These are phyloP conservation scores for Toxicodendron radicans DNA, from an alignment of 345 rosid genomes.

Conservation along the genomic window DNA sequence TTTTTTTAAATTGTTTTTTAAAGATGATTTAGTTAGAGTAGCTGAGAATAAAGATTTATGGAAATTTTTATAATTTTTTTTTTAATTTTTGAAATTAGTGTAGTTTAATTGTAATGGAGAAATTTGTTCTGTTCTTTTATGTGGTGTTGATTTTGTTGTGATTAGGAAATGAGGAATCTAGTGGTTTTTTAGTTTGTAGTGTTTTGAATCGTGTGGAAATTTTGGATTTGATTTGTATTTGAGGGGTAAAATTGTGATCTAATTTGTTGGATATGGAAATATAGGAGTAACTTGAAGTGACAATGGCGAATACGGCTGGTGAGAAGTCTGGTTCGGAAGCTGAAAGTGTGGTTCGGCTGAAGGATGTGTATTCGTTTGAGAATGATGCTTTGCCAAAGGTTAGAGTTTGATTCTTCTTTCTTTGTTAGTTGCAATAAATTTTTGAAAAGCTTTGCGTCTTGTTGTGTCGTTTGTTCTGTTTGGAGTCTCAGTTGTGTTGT, in stretches of 20 bases:
- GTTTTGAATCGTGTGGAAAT: not conserved
- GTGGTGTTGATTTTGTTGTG: not conserved
- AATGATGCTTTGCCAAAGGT: constrained; percentile 34
- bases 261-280: not conserved
- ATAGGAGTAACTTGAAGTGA: constrained; percentile 20
- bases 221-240: not conserved
- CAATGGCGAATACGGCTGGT: constrained; percentile 13
- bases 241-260: not conserved
- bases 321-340: not conserved
- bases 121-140: too few relatives aligned
- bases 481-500: not conserved
- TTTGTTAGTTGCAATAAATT: not conserved
- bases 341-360: not conserved
- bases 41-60: too few relatives aligned
- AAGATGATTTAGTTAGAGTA: too few relatives aligned
- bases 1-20: too few relatives aligned
- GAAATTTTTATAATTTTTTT: too few relatives aligned
- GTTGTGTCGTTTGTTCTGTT: not conserved
- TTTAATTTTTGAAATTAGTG: too few relatives aligned
- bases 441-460: too few relatives aligned
- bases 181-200: not conserved
- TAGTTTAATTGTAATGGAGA: too few relatives aligned
- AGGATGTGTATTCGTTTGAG: constrained; percentile 13
- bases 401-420: not conserved
- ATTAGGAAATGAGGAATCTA: not conserved